Evolutionary conservation across 1,284 basidiomycete genomes (phyloP).

Genomic region (Puccinia horiana): DNA sequence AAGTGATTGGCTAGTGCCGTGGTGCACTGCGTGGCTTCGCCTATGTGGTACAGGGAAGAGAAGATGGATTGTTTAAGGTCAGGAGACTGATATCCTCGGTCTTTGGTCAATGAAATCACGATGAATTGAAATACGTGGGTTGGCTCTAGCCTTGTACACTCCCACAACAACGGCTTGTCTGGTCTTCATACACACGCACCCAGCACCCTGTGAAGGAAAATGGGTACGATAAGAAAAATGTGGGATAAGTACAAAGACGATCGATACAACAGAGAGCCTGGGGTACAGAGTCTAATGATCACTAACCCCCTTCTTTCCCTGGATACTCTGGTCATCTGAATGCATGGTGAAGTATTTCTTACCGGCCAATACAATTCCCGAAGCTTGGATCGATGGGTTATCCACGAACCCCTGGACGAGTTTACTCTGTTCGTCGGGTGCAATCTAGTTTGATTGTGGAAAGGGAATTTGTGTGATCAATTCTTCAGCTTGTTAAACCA

Average conservation of each 20-base stretch:
- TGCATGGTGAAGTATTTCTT: conserved; percentile 78
- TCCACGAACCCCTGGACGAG: conserved; percentile 66
- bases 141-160: conserved; percentile 70
- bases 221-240: conserved; percentile 42
- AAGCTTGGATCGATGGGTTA: conserved; percentile 59
- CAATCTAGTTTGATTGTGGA: conserved; percentile 64
- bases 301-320: conserved; percentile 79
- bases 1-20: conserved; percentile 74
- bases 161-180: conserved; percentile 82
- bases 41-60: neutral
- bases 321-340: conserved; percentile 68
- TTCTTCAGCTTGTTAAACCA: conserved; percentile 49
- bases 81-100: neutral
- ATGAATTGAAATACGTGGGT: conserved; percentile 56
- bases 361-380: conserved; percentile 71
- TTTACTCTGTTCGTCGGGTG: conserved; percentile 72
- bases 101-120: neutral
- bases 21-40: neutral
- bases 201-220: conserved; percentile 67
- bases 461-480: conserved; percentile 55
- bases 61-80: neutral
- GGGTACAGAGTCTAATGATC: neutral
- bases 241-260: conserved; percentile 51
- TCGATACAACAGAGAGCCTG: neutral
- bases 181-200: conserved; percentile 80